These are phyloP conservation scores for Luzula sylvatica DNA, from an alignment of 176 grass and related monocot species.

Conservation along the genomic window DNA sequence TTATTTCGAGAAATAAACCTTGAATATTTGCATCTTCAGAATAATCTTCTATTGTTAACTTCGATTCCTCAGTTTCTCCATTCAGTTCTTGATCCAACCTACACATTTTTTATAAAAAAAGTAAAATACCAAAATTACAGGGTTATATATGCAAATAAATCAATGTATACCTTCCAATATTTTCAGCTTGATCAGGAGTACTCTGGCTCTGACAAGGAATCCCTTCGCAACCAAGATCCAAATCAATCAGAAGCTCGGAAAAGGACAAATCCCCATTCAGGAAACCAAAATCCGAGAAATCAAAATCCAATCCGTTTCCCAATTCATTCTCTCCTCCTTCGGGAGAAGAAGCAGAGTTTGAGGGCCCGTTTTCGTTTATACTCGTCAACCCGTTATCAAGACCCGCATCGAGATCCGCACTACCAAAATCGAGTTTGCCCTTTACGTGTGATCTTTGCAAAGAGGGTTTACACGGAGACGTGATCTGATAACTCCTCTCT, in stretches of 20 bases:
- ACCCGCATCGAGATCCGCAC: slow-evolving; percentile 19
- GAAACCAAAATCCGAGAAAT: slow-evolving; percentile 64
- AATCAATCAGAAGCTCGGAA: slow-evolving; percentile 73
- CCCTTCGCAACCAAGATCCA: slow-evolving; percentile 62
- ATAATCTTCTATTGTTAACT: slow-evolving; percentile 22
- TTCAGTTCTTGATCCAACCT: slow-evolving; percentile 29
- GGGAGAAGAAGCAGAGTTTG: slow-evolving; percentile 24
- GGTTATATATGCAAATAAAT: neutral
- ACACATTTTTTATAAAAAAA: slow-evolving; percentile 7
- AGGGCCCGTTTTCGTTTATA: neutral
- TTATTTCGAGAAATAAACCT: slow-evolving; percentile 28
- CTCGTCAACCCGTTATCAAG: neutral
- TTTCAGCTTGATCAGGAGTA: slow-evolving; percentile 21
- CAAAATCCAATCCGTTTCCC: slow-evolving; percentile 39
- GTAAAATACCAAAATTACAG: slow-evolving; percentile 5
- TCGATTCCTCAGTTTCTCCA: slow-evolving; percentile 27
- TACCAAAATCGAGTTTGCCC: slow-evolving; percentile 69
- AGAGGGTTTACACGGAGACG: slow-evolving; percentile 50
- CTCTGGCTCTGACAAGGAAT: slow-evolving; percentile 25
- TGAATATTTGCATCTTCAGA: slow-evolving; percentile 27
- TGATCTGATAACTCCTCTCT: slow-evolving; percentile 76
- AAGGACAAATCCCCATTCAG: slow-evolving; percentile 57
- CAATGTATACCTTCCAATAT: slow-evolving; percentile 38
- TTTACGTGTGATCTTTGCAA: slow-evolving; percentile 72
- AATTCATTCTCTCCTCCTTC: slow-evolving; percentile 22